These are phyloP conservation scores for Gastrolobium bilobum DNA, from an alignment of 306 rosid genomes.

Conservation along the genomic window DNA sequence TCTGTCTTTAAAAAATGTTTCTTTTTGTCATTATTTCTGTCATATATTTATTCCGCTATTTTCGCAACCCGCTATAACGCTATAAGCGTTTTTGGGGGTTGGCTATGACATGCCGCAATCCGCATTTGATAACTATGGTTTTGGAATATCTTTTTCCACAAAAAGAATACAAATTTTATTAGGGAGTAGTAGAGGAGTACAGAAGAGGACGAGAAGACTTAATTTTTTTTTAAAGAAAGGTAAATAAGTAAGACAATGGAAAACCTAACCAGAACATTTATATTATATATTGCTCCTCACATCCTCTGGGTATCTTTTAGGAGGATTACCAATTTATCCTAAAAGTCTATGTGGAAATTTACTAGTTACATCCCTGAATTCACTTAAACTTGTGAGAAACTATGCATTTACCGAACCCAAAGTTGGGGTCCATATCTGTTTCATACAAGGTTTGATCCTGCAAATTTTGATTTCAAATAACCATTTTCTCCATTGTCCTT, in stretches of 20 bases:
- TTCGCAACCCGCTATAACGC: no score
- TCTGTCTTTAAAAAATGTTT: no score
- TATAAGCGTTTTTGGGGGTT: no score
- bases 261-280: neutral
- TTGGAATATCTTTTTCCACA: neutral
- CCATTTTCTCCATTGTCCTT: conserved; percentile 5
- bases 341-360: neutral
- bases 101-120: no score
- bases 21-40: no score
- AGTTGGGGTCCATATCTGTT: conserved; percentile 13
- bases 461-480: conserved; percentile 22
- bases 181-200: neutral
- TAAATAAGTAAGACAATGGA: neutral
- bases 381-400: neutral
- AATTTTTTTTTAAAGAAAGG: neutral
- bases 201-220: neutral
- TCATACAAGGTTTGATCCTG: neutral
- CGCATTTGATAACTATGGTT: no score
- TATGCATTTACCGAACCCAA: conserved; percentile 8
- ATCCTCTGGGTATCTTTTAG: neutral
- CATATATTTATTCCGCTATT: no score
- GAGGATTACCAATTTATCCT: neutral
- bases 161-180: neutral
- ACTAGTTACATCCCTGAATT: neutral
- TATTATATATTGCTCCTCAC: neutral